phyloP scores from a whole-genome alignment of 805 yeast genomes.

The Blastobotrys terrestris region DNA sequence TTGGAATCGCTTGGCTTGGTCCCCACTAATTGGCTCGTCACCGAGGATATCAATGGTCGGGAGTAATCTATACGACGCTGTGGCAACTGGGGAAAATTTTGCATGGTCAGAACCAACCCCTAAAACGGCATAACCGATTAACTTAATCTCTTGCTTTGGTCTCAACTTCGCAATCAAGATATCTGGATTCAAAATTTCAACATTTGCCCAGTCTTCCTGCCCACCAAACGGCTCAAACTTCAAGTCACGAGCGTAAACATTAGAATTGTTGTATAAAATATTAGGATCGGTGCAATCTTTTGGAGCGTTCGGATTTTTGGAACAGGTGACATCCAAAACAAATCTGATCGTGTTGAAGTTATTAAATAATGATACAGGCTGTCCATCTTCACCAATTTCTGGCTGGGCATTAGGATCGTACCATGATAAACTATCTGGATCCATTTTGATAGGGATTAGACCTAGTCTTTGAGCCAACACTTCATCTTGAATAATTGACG shows the following conservation, averaged over 20 bases:
- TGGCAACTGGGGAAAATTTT: slow-evolving; percentile 93
- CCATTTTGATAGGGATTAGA: slow-evolving; percentile 79
- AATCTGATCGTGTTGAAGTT: slow-evolving; percentile 87
- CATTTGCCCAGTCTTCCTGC: slow-evolving; percentile 61
- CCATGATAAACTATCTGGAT: slow-evolving; percentile 87
- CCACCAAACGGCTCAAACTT: slow-evolving; percentile 88
- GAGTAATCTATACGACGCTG: slow-evolving; percentile 90
- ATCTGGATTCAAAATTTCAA: slow-evolving; percentile 73
- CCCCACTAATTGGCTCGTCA: slow-evolving; percentile 63
- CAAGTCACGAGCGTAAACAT: slow-evolving; percentile 83
- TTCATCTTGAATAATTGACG: slow-evolving; percentile 96
- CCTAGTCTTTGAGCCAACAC: slow-evolving; percentile 95
- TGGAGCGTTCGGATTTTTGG: slow-evolving; percentile 79
- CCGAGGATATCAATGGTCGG: slow-evolving; percentile 73
- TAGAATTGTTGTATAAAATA: slow-evolving; percentile 74
- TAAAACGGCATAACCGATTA: slow-evolving; percentile 82
- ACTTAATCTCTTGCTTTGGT: slow-evolving; percentile 93
- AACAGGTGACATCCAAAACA: slow-evolving; percentile 73
- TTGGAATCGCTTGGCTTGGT: slow-evolving; percentile 70
- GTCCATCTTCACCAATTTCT: slow-evolving; percentile 17
- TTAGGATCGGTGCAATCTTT: slow-evolving; percentile 74
- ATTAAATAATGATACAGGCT: slow-evolving; percentile 41
- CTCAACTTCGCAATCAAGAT: slow-evolving; percentile 86
- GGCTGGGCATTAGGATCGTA: slow-evolving; percentile 31
- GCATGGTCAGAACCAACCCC: slow-evolving; percentile 97